These are phyloP conservation scores for Starmerella sirachaensis DNA, from an alignment of 805 yeast genomes.

Conservation along the genomic window DNA sequence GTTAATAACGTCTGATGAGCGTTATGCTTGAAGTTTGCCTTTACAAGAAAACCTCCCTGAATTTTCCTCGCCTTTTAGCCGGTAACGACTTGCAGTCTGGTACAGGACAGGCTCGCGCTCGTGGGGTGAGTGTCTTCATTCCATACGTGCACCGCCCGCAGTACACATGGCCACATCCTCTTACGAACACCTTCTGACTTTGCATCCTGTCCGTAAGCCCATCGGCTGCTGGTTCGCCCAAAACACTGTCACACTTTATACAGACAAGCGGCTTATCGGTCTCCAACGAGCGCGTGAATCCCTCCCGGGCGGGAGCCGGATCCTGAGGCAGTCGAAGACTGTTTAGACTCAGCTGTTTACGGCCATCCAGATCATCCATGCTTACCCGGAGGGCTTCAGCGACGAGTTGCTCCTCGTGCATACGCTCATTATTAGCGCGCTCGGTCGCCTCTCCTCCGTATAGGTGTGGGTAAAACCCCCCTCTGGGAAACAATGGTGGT, in stretches of 20 bases:
- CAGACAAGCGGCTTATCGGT: conserved; percentile 10
- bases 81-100: conserved; percentile 6
- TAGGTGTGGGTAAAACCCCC: too few species aligned
- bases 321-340: conserved; percentile 5
- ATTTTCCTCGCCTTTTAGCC: conserved; percentile 8
- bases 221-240: conserved; percentile 9
- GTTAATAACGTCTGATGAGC: not conserved
- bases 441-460: too few species aligned
- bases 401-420: conserved; percentile 5
- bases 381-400: conserved; percentile 9
- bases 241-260: conserved; percentile 9
- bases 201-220: not conserved
- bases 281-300: conserved; percentile 9
- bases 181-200: conserved; percentile 11
- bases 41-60: conserved; percentile 12
- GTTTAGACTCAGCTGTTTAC: conserved; percentile 1
- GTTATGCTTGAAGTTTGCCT: too few species aligned
- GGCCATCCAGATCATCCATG: conserved; percentile 5
- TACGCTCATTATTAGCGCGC: too few species aligned
- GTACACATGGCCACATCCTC: conserved; percentile 20
- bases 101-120: conserved; percentile 10
- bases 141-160: conserved; percentile 17
- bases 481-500: too few species aligned
- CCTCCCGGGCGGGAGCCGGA: conserved; percentile 8
- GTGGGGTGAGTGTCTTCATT: conserved; percentile 2